Evolutionary conservation across 805 yeast species (phyloP).

Genomic region (Kodamaea neixiangensis): DNA sequence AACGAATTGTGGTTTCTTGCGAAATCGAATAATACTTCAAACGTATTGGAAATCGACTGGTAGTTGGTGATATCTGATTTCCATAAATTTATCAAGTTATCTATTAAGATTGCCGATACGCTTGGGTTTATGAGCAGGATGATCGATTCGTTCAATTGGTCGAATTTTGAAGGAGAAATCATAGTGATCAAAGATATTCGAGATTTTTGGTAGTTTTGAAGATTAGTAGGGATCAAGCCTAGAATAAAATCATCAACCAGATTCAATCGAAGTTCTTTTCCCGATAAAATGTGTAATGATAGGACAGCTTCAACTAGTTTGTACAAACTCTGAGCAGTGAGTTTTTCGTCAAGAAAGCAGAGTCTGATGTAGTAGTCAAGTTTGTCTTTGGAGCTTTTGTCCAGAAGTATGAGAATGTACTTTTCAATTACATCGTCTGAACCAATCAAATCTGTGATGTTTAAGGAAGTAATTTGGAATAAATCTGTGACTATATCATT

Average conservation of each 20-base stretch:
- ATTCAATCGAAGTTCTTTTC: conserved; percentile 14
- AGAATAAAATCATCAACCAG: conserved; percentile 23
- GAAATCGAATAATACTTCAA: neutral
- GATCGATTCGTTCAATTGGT: neutral
- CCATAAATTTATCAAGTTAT: neutral
- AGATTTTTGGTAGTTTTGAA: neutral
- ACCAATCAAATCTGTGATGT: conserved; percentile 6
- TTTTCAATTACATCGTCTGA: neutral
- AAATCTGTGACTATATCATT: conserved; percentile 19
- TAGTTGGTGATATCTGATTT: neutral
- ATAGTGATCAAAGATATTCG: neutral
- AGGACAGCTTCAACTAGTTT: conserved; percentile 14
- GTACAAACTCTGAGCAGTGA: conserved; percentile 14
- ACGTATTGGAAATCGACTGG: neutral
- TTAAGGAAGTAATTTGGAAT: conserved; percentile 15
- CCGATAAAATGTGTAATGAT: conserved; percentile 12
- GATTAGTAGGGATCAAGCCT: neutral
- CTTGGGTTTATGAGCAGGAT: neutral
- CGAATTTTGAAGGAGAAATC: neutral
- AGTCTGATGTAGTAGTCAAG: conserved; percentile 21
- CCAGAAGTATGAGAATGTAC: neutral
- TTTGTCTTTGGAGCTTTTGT: neutral
- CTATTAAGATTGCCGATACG: neutral
- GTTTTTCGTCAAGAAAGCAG: conserved; percentile 19
- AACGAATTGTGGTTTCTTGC: neutral